Evolutionary conservation across 2,329 filamentous ascomycete species (phyloP).

Genomic region (Chaetomium olivaceum): DNA sequence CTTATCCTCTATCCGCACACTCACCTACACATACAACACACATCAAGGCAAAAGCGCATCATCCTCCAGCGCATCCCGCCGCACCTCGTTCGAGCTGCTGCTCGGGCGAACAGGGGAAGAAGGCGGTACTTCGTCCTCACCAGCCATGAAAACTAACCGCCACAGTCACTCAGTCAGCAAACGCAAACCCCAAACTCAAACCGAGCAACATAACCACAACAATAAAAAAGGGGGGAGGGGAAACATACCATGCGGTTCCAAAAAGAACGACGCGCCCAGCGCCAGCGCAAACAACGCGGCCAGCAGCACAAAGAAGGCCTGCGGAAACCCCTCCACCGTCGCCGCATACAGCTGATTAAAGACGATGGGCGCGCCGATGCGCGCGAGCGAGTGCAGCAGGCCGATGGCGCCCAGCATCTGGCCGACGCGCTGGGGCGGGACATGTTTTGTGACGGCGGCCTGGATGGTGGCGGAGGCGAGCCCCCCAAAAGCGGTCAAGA

Average conservation of each 20-base stretch:
- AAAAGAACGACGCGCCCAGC: conserved; percentile 66
- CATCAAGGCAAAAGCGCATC: conserved; percentile 30
- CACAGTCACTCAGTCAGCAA: conserved; percentile 17
- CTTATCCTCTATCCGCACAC: neutral
- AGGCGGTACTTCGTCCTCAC: conserved; percentile 23
- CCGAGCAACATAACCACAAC: neutral
- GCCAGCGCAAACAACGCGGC: conserved; percentile 65
- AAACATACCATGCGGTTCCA: conserved; percentile 72
- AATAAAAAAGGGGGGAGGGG: neutral
- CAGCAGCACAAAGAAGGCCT: conserved; percentile 80
- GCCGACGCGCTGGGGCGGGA: conserved; percentile 78
- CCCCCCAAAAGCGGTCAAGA: conserved; percentile 75
- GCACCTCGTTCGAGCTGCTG: conserved; percentile 6
- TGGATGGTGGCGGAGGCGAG: conserved; percentile 84
- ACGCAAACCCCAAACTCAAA: neutral
- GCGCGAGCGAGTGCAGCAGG: conserved; percentile 76
- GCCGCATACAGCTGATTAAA: conserved; percentile 85
- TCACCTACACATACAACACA: conserved; percentile 2
- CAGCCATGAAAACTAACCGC: conserved; percentile 29
- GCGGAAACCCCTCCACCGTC: conserved; percentile 76
- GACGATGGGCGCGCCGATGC: conserved; percentile 75
- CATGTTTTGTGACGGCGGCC: conserved; percentile 84
- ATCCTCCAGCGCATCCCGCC: conserved; percentile 28
- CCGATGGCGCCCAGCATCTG: conserved; percentile 87
- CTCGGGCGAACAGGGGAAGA: neutral